Evolutionary conservation across 208 protist species (phyloP), one percentile per base, ranked within the genome.

Genomic region (Trypanosoma platydactyli): DNA sequence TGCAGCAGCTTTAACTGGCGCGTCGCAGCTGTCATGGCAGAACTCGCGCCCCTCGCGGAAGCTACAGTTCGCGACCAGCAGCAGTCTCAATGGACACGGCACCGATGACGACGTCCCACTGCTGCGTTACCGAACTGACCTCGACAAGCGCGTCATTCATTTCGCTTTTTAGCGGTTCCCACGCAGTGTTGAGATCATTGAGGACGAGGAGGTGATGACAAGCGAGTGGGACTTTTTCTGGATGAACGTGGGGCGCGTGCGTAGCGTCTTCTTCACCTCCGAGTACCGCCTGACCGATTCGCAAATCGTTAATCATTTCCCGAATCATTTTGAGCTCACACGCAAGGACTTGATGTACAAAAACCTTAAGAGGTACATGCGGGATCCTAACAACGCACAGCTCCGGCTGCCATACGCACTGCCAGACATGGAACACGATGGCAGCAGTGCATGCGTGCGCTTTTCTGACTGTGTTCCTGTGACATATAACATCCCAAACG

Each of bases 261-360:
- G 86, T 6, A 74, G 65, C 51, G 67, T 95, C 22, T 88, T 97
- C 64, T 76, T 72, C 44, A 77, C 80, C 16, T 73, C 76, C 29
- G 79, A 88, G 30, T 90, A 88, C 55, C 75, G 90, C 45, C 81
- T 94, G 41, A 72, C 81, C 27, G 92, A 97, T 35, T 66, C 77
- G 9, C 93, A 97, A 62, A 88, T 97, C 61, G 89, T 99, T 68
- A 98, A 98, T 77, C 98, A 99, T 83, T 99, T 98, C 61, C 97
- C 97, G n/a, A 98, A 98, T 69, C 96, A 98, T 77, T 95, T 92
- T 54, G 97, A 98, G 79, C 80, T 99, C 29, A 99, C 97, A 12
- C 74, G 97, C 9, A 99, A 99, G 68, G 98, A 99, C 71, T 73
- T 98, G 54, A 97, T 99, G 90, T 96, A 98, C 62, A 97, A 97